phyloP scores from a whole-genome alignment of 2,329 filamentous ascomycete genomes.

The Talaromyces funiculosus region DNA sequence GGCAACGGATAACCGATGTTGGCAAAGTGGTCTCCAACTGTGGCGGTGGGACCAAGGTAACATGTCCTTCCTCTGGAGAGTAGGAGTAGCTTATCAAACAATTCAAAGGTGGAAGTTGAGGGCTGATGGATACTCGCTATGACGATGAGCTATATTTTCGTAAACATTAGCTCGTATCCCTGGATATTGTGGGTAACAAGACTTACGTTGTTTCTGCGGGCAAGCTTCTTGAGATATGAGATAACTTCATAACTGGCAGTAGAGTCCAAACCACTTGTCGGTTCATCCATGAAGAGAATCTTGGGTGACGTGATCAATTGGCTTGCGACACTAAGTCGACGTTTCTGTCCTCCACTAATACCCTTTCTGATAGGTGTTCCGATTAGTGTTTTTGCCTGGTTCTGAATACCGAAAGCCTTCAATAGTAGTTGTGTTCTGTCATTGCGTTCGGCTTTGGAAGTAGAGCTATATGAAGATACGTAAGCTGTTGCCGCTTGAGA shows the following conservation, averaged over 20 bases:
- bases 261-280: slow-evolving; percentile 77
- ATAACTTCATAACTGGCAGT: slow-evolving; percentile 71
- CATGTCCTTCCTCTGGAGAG: slow-evolving; percentile 65
- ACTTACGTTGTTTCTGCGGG: slow-evolving; percentile 58
- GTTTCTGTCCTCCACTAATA: slow-evolving; percentile 79
- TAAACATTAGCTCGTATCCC: not conserved
- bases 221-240: slow-evolving; percentile 63
- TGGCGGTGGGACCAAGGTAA: slow-evolving; percentile 62
- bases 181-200: not conserved
- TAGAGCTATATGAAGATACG: slow-evolving; percentile 29
- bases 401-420: slow-evolving; percentile 64
- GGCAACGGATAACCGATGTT: slow-evolving; percentile 59
- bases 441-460: slow-evolving; percentile 54
- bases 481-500: not conserved
- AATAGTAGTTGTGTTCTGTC: slow-evolving; percentile 62
- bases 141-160: slow-evolving; percentile 57
- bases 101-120: slow-evolving; percentile 69
- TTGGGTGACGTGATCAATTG: slow-evolving; percentile 76
- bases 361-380: slow-evolving; percentile 80
- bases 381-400: slow-evolving; percentile 65
- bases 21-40: slow-evolving; percentile 59
- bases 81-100: slow-evolving; percentile 74
- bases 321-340: slow-evolving; percentile 70
- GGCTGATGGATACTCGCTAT: slow-evolving; percentile 83
- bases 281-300: slow-evolving; percentile 77